Conservation (phyloP, 257 asterid genomes). For the Petunia secreta region DNA sequence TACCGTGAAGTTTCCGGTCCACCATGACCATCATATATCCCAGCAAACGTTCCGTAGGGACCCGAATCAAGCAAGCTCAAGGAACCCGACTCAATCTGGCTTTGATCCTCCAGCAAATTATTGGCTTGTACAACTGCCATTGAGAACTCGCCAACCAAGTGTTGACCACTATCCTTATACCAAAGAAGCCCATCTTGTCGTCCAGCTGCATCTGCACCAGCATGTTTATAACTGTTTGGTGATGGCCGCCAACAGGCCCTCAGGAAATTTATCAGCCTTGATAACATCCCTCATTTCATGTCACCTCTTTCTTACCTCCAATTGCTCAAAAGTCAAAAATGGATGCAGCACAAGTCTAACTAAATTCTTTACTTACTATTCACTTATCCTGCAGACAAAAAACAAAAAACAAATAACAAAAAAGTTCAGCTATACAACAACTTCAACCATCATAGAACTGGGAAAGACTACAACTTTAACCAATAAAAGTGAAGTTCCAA, state of each 20-base stretch:
- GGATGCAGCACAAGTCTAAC: conserved; percentile 38
- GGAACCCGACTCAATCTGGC: conserved; percentile 58
- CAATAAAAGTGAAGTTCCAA: neutral
- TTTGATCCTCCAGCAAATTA: conserved; percentile 60
- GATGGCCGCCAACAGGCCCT: conserved; percentile 58
- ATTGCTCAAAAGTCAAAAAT: conserved; percentile 46
- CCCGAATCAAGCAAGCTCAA: conserved; percentile 54
- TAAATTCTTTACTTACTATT: conserved; percentile 16
- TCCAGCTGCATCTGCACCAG: conserved; percentile 49
- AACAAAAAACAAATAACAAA: conserved; percentile 16
- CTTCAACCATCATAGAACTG: conserved; percentile 11
- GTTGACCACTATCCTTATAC: conserved; percentile 53
- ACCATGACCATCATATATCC: conserved; percentile 59
- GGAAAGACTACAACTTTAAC: conserved; percentile 29
- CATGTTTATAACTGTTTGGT: conserved; percentile 28
- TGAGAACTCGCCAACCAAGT: conserved; percentile 55
- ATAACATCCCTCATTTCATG: conserved; percentile 70
- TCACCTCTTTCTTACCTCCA: conserved; percentile 38
- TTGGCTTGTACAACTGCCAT: conserved; percentile 64
- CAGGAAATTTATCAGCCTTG: conserved; percentile 52
- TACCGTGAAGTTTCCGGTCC: conserved; percentile 60
- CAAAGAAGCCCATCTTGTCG: conserved; percentile 60
- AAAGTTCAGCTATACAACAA: neutral
- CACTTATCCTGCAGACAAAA: conserved; percentile 25
- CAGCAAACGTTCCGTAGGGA: conserved; percentile 53